Evolutionary conservation across 345 rosid genomes (phyloP), one percentile per base, ranked within the genome.

Genomic region (Rhodamnia argentea): DNA sequence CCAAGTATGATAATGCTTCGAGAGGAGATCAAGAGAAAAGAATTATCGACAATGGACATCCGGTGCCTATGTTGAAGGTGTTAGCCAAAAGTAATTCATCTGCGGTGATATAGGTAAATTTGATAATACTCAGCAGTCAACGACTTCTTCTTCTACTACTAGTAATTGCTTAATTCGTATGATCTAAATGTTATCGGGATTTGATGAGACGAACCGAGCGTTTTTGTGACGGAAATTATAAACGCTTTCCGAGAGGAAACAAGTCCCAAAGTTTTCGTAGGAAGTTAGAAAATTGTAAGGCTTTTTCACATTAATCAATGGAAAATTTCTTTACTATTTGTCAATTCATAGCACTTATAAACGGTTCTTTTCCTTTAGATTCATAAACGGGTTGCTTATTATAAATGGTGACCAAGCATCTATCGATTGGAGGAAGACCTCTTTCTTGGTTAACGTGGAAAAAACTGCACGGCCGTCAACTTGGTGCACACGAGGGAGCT

Each of bases 111-210:
- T 32, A 0, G 0, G 47, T 70, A 70, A 70, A 18, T 70, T 2
- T 18, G 7, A 70, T 4, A 0, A 8, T 70, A 1, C 78, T 8
- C 2, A 1, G 0, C 1, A 70, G 10, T 4, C 5, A 0, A 2
- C 11, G 47, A 5, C 10, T 18, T 32, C 6, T 29, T 0, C 10
- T 8, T 62, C 20, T 5, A 0, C 32, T 5, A 8, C 20, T 5
- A 1, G 15, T 5, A 16, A 29, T 32, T 8, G 12, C 20, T 0
- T 70, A 32, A 32, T 32, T 70, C 3, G 23, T 8, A 1, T 9
- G 1, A 32, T 70, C 0, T 5, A 62, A 29, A 29, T 7, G 18
- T 15, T 2, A 4, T 8, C 1, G 2, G 0, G 3, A 16, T 8
- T 4, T 1, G 29, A 3, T 0, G 1, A 29, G 42, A 62, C 29